Evolutionary conservation across 2,329 filamentous ascomycete species (phyloP), one percentile per base, ranked within the genome.

Genomic region (Aspergillus sp.): DNA sequence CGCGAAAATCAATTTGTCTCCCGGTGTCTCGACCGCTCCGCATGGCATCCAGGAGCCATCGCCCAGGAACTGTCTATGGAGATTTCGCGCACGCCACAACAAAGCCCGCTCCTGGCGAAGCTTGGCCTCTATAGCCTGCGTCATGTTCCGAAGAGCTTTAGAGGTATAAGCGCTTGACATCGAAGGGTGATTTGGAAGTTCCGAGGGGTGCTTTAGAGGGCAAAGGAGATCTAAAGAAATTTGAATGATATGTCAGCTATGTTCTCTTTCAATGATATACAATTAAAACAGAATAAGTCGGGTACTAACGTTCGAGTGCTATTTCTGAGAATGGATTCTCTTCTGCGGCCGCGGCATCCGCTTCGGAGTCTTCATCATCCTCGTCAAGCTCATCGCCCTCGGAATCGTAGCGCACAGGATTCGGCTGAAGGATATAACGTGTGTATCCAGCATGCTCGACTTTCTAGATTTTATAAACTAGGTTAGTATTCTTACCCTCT

Each of bases 381-480:
- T 74, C 72, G 31, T 81, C 77, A 38, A 82, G 69, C 47, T 82
- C 74, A 49, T 81, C 79, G 42, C 81, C 81, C 57, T 84, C 78
- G n/a, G 76, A 77, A 56, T 85, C 81, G 60, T 77, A 81, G 50
- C 77, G 74, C 40, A 71, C 69, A 5, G 81, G 81, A 46, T 82
- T 83, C 33, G 69, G 73, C 50, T 74, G 70, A 38, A 84, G 68
- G 40, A 82, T 81, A 57, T 77, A 72, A 54, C 81, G 73, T 34
- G 73, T 69, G 60, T 83, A 82, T 37, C 81, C 81, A 34, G 78
- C 80, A 58, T 84, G 79, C 37, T 80, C 75, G 50, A 83, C 72
- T 64, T 71, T 76, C 77, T 82, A 47, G 19, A 19, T 19, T 19
- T 19, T 19, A 19, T 19, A 19, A 19, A 19, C 19, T 19, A 19